Percentiles rank a stretch among this genome's conserved stretches.
These are phyloP conservation scores for Elaeis guineensis DNA, from an alignment of 176 grass and related monocot genomes.

Conservation along the genomic window DNA sequence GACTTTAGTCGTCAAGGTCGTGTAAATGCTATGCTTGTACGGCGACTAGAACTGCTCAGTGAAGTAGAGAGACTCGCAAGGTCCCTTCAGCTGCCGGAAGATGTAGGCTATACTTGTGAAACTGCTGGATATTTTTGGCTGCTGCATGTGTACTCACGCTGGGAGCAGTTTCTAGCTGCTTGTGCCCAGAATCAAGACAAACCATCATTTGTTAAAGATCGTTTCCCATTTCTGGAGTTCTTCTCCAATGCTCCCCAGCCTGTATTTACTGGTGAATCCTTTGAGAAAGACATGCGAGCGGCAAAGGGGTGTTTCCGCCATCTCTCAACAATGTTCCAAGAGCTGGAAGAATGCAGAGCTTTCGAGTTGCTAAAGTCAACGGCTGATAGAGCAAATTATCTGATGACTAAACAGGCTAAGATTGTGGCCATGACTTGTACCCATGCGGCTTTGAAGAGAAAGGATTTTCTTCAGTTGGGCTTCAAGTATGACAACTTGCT, in stretches of 20 bases:
- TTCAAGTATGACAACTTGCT: conserved; percentile 97
- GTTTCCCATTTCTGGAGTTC: conserved; percentile 79
- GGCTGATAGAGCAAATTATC: conserved; percentile 90
- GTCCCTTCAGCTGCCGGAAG: conserved; percentile 75
- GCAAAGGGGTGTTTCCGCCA: conserved; percentile 90
- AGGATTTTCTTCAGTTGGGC: conserved; percentile 89
- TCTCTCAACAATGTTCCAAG: conserved; percentile 93
- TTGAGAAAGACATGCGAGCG: conserved; percentile 91
- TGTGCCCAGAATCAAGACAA: conserved; percentile 69
- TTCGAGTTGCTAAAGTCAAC: conserved; percentile 96
- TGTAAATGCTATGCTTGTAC: conserved; percentile 93
- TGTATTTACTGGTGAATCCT: conserved; percentile 76
- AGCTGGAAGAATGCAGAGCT: conserved; percentile 95
- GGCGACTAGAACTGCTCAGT: conserved; percentile 66
- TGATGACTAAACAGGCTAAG: conserved; percentile 98
- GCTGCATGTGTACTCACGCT: conserved; percentile 84
- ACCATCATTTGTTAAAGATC: conserved; percentile 56
- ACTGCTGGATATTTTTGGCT: conserved; percentile 97
- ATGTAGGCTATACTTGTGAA: conserved; percentile 91
- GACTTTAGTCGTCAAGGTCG: conserved; percentile 98
- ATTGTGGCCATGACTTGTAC: conserved; percentile 99
- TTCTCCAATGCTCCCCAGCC: conserved; percentile 59
- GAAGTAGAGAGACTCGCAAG: conserved; percentile 84
- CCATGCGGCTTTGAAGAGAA: conserved; percentile 88
- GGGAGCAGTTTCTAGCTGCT: conserved; percentile 83